Conservation (phyloP, 768 basidiomycete genomes). For the Obba rivulosa region DNA sequence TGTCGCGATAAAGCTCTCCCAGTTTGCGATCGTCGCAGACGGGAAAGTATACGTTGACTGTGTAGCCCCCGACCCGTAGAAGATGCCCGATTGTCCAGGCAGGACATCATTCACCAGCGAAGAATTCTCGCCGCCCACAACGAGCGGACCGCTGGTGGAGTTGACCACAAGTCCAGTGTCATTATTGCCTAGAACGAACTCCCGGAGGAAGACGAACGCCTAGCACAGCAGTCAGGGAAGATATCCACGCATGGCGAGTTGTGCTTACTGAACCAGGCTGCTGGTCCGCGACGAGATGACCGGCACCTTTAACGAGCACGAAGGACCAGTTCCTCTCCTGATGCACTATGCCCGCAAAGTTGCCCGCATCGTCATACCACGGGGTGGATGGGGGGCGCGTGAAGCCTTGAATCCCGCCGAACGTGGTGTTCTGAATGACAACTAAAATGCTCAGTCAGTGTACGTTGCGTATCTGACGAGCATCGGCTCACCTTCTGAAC, state of each 20-base stretch:
- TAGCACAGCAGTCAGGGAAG: slow-evolving; percentile 18
- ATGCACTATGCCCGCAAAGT: slow-evolving; percentile 64
- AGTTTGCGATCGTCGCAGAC: slow-evolving; percentile 27
- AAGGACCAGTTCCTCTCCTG: slow-evolving; percentile 64
- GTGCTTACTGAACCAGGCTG: slow-evolving; percentile 40
- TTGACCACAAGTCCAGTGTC: slow-evolving; percentile 48
- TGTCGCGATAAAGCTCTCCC: slow-evolving; percentile 25
- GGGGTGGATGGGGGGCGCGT: slow-evolving; percentile 61
- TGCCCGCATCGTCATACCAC: slow-evolving; percentile 55
- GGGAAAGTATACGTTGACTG: slow-evolving; percentile 22
- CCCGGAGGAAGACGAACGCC: slow-evolving; percentile 57
- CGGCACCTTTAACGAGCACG: slow-evolving; percentile 31
- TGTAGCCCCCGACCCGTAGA: slow-evolving; percentile 38
- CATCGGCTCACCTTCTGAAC: slow-evolving; percentile 52
- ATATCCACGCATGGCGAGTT: neutral
- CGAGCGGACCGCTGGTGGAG: slow-evolving; percentile 21
- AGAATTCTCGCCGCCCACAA: slow-evolving; percentile 47
- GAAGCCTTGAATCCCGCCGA: slow-evolving; percentile 74
- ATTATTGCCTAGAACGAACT: slow-evolving; percentile 65
- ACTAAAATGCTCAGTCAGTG: slow-evolving; percentile 1
- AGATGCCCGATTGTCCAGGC: slow-evolving; percentile 52
- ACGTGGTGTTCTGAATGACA: slow-evolving; percentile 66
- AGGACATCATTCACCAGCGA: slow-evolving; percentile 41
- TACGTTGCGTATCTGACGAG: neutral
- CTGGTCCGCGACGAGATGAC: slow-evolving; percentile 34